A percentile compares a stretch with the other conserved stretches of the same genome.
Evolutionary conservation across 148 eudicot species (phyloP).

Genomic region (Rhododendron vialii): DNA sequence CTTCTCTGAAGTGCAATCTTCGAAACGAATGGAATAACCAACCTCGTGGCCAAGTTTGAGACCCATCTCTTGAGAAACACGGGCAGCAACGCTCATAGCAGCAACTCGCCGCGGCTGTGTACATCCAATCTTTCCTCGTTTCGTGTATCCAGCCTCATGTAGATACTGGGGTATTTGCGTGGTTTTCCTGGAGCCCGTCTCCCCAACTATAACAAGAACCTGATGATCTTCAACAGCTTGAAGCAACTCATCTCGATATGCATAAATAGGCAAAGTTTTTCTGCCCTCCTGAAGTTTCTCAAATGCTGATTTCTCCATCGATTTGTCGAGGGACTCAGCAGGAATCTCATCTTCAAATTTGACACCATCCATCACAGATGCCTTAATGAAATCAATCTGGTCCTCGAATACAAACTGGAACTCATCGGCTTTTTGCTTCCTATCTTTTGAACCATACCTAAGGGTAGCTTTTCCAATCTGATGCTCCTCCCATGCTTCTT

Average conservation of each 20-base stretch:
- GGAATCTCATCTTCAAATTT: constrained; percentile 41
- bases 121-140: constrained; percentile 71
- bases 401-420: constrained; percentile 75
- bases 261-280: constrained; percentile 57
- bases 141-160: constrained; percentile 71
- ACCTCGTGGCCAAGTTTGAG: constrained; percentile 77
- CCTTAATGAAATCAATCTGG: constrained; percentile 64
- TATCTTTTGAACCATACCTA: constrained; percentile 61
- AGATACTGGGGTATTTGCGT: constrained; percentile 82
- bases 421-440: constrained; percentile 35
- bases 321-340: constrained; percentile 36
- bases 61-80: constrained; percentile 79
- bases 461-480: constrained; percentile 86
- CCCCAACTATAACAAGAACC: constrained; percentile 75
- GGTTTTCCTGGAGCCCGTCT: constrained; percentile 80
- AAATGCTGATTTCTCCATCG: constrained; percentile 52
- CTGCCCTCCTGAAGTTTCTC: constrained; percentile 56
- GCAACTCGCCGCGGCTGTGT: constrained; percentile 91
- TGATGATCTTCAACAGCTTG: constrained; percentile 59
- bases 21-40: constrained; percentile 47
- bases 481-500: constrained; percentile 74
- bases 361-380: constrained; percentile 58
- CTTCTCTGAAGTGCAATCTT: constrained; percentile 70
- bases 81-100: constrained; percentile 84
- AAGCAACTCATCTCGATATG: constrained; percentile 47